Percentiles rank a stretch among this genome's conserved stretches.
Evolutionary conservation across 768 basidiomycete species (phyloP).

Genomic region (Dentipellis sp.): DNA sequence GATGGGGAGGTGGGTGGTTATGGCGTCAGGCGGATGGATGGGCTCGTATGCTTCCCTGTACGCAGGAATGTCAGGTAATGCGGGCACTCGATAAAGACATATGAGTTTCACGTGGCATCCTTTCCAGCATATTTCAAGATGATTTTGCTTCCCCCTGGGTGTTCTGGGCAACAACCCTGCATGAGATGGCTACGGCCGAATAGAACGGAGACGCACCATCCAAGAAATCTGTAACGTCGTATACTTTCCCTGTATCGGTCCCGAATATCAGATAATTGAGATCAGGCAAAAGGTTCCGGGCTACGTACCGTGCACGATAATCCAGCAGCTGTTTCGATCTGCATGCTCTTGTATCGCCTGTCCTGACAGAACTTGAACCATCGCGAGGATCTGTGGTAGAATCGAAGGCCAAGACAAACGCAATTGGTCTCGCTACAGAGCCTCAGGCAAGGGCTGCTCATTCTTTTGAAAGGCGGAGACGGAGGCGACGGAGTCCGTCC

Average conservation of each 20-base stretch:
- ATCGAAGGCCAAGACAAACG: too few relatives aligned
- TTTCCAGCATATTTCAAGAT: conserved; percentile 46
- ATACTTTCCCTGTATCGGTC: conserved; percentile 20
- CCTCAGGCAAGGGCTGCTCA: background rate
- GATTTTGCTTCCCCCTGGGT: conserved; percentile 35
- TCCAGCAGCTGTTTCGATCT: background rate
- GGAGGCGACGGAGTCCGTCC: background rate
- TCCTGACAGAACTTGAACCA: background rate
- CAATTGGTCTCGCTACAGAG: too few relatives aligned
- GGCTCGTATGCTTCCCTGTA: conserved; percentile 59
- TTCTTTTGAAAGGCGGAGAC: background rate
- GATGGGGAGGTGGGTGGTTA: conserved; percentile 60
- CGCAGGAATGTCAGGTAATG: background rate
- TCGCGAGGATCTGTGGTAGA: too few relatives aligned
- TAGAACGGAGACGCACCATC: conserved; percentile 15
- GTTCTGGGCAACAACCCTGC: background rate
- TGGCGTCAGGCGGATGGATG: conserved; percentile 80
- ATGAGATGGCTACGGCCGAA: conserved; percentile 1
- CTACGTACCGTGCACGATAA: background rate
- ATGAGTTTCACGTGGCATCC: conserved; percentile 27
- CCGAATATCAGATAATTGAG: background rate
- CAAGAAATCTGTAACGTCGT: conserved; percentile 33
- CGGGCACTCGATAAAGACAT: background rate
- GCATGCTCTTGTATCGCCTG: background rate
- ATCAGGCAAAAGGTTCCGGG: background rate